Conservation (phyloP, 257 asterid genomes). For the Solanum infundibuliforme region DNA sequence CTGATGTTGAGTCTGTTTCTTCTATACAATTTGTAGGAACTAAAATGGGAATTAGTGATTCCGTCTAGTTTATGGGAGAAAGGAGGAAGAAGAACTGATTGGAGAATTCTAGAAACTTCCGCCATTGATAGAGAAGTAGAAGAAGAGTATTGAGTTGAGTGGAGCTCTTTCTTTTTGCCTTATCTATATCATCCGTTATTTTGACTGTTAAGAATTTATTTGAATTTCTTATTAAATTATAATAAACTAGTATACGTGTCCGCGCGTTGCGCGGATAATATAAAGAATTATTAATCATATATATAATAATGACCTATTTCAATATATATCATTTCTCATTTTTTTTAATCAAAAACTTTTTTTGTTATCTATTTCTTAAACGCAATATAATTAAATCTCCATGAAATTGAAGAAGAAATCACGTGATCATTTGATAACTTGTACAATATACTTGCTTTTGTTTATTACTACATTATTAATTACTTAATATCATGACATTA, state of each 20-base stretch:
- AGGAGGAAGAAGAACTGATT: slow-evolving; percentile 29
- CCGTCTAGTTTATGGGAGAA: slow-evolving; percentile 13
- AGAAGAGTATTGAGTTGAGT: background rate
- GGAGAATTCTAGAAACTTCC: slow-evolving; percentile 53
- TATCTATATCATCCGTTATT: background rate
- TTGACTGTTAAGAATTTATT: background rate
- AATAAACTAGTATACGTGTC: background rate
- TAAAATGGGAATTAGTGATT: slow-evolving; percentile 8
- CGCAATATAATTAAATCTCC: too few species aligned
- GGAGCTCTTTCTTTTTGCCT: background rate
- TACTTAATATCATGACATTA: too few species aligned
- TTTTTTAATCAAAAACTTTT: too few species aligned
- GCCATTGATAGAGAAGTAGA: slow-evolving; percentile 35
- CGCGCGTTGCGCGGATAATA: too few species aligned
- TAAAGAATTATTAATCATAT: too few species aligned
- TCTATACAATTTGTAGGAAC: slow-evolving; percentile 16
- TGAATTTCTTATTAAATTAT: background rate
- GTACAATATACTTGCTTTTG: too few species aligned
- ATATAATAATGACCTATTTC: too few species aligned
- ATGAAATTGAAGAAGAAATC: too few species aligned
- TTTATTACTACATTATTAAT: too few species aligned
- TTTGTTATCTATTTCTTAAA: too few species aligned
- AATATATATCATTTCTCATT: too few species aligned
- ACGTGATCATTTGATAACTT: too few species aligned
- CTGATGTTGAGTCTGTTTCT: slow-evolving; percentile 14